A percentile compares a stretch with the other conserved stretches of the same genome.
phyloP scores from a whole-genome alignment of 2,329 filamentous ascomycete genomes.

The Pseudocercospora fuligena region DNA sequence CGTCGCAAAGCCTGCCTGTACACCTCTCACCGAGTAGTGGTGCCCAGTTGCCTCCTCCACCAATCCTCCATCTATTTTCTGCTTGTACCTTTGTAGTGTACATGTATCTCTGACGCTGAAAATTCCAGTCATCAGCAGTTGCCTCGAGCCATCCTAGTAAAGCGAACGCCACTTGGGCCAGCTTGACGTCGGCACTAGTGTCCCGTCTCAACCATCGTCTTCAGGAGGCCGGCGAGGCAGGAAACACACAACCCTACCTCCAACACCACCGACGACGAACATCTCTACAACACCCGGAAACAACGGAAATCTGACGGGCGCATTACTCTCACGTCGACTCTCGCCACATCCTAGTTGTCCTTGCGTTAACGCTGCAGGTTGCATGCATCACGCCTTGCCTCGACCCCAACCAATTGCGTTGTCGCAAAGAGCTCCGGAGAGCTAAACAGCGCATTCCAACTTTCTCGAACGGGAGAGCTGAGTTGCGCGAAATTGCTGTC shows the following conservation, averaged over 20 bases:
- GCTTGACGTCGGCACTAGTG: not conserved
- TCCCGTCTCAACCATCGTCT: not conserved
- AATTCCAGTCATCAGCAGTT: not conserved
- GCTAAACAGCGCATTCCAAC: slow-evolving; percentile 13
- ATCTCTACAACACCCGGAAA: not conserved
- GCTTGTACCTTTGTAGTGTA: not conserved
- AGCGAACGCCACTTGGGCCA: no score
- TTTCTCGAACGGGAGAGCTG: not conserved
- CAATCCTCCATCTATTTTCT: not conserved
- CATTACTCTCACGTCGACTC: not conserved
- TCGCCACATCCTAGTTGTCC: slow-evolving; percentile 13
- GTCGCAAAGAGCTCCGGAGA: slow-evolving; percentile 6
- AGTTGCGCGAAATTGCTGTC: slow-evolving; percentile 6
- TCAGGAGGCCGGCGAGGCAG: not conserved
- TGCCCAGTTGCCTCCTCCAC: not conserved
- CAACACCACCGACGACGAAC: not conserved
- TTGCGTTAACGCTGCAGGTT: slow-evolving; percentile 20
- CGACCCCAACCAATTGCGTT: slow-evolving; percentile 19
- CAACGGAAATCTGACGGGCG: not conserved
- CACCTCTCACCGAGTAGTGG: not conserved
- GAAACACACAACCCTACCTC: not conserved
- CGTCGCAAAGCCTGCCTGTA: not conserved
- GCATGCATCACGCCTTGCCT: slow-evolving; percentile 18
- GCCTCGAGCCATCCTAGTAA: no score
- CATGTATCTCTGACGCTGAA: not conserved